phyloP scores from a whole-genome alignment of 129 eudicot species.

The sunflower (Helianthus annuus) region DNA sequence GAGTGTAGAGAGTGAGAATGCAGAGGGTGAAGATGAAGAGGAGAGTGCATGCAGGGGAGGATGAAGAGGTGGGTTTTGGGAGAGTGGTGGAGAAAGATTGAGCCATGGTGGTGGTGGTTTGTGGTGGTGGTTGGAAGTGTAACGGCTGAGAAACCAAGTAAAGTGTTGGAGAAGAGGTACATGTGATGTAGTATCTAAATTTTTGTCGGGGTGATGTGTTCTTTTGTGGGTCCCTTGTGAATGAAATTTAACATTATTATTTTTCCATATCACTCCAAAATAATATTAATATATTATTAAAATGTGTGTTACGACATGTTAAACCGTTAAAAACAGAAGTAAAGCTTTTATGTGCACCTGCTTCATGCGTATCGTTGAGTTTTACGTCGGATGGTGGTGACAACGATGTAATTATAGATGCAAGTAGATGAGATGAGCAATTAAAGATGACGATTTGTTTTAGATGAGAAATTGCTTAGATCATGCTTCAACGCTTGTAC shows the following conservation, averaged over 20 bases:
- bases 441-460: no score
- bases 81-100: slow-evolving; percentile 12
- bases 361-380: no score
- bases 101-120: slow-evolving; percentile 13
- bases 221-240: slow-evolving; percentile 20
- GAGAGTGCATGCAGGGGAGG: slow-evolving; percentile 46
- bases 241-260: neutral
- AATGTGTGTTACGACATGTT: no score
- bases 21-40: slow-evolving; percentile 43
- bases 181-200: slow-evolving; percentile 5
- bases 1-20: slow-evolving; percentile 35
- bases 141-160: slow-evolving; percentile 14
- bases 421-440: no score
- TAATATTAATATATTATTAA: no score
- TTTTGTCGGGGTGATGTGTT: slow-evolving; percentile 38
- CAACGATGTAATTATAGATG: no score
- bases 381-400: no score
- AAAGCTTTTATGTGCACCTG: no score
- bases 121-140: neutral
- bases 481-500: no score
- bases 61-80: slow-evolving; percentile 17
- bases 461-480: no score
- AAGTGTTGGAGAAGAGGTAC: neutral
- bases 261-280: neutral
- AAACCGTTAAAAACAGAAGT: no score